phyloP scores from a whole-genome alignment of 2,329 filamentous ascomycete genomes.

The Chaetomium olivaceum region DNA sequence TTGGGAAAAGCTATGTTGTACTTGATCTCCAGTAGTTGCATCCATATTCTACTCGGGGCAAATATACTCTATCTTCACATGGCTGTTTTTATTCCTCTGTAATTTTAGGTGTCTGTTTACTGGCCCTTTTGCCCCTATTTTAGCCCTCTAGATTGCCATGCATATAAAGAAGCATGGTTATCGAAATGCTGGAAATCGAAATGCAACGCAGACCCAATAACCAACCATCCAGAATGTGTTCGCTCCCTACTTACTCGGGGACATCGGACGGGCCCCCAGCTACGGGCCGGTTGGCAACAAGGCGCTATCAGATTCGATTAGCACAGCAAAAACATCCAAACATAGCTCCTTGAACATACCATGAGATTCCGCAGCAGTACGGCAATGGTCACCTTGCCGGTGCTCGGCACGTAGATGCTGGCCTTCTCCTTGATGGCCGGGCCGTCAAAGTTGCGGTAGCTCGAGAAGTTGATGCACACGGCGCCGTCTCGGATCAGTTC shows the following conservation, averaged over 20 bases:
- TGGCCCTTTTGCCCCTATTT: background rate
- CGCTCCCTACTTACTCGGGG: slow-evolving; percentile 24
- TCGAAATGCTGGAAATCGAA: background rate
- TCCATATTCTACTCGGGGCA: background rate
- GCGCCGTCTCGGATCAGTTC: slow-evolving; percentile 82
- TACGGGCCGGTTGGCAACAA: slow-evolving; percentile 34
- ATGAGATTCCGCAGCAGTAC: slow-evolving; percentile 86
- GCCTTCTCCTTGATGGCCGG: slow-evolving; percentile 91
- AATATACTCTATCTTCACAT: background rate
- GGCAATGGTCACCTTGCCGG: slow-evolving; percentile 96
- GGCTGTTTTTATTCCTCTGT: background rate
- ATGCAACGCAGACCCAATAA: slow-evolving; percentile 1
- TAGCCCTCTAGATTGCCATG: background rate
- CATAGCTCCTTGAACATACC: slow-evolving; percentile 54
- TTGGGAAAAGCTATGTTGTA: background rate
- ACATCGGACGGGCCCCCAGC: slow-evolving; percentile 24
- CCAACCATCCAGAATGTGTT: slow-evolving; percentile 27
- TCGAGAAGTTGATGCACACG: slow-evolving; percentile 99
- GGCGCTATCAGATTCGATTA: slow-evolving; percentile 27
- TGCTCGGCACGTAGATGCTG: slow-evolving; percentile 93
- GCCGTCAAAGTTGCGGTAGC: slow-evolving; percentile 85
- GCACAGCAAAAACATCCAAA: background rate
- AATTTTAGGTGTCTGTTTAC: background rate
- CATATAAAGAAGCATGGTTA: background rate
- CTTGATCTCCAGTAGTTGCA: background rate